Conservation (phyloP, 805 yeast genomes). For the Starmerella powellii region DNA sequence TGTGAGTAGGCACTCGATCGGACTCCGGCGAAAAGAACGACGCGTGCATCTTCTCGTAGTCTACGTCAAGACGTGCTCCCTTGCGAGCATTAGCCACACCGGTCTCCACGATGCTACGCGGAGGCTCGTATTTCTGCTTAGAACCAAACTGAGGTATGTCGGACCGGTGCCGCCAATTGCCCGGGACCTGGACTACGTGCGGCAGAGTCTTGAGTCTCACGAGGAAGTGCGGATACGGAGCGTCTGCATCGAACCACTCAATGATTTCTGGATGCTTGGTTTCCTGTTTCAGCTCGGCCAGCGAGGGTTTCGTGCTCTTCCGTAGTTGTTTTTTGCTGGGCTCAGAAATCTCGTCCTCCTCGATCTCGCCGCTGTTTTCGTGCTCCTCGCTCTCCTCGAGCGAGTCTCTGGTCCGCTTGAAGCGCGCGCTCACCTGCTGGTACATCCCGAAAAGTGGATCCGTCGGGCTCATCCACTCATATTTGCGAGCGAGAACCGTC, state of each 20-base stretch:
- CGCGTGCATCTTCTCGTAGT: conserved; percentile 66
- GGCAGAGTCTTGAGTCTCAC: conserved; percentile 52
- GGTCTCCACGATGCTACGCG: conserved; percentile 64
- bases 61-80: conserved; percentile 73
- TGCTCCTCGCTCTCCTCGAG: no score
- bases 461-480: conserved; percentile 9
- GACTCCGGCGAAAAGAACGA: conserved; percentile 77
- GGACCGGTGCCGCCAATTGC: conserved; percentile 70
- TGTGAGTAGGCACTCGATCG: conserved; percentile 19
- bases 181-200: conserved; percentile 65
- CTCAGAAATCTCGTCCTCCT: neutral
- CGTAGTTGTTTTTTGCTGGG: conserved; percentile 10
- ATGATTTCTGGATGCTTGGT: conserved; percentile 57
- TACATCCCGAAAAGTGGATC: conserved; percentile 18
- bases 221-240: conserved; percentile 60
- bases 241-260: conserved; percentile 81
- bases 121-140: conserved; percentile 58
- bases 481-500: conserved; percentile 11
- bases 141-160: conserved; percentile 41
- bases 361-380: neutral
- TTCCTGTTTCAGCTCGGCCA: conserved; percentile 53
- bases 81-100: conserved; percentile 60
- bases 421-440: conserved; percentile 7
- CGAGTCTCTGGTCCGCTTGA: conserved; percentile 7
- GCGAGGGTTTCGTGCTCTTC: conserved; percentile 45